Conservation (phyloP, 2,329 filamentous ascomycete genomes). For the Fusarium sp. region DNA sequence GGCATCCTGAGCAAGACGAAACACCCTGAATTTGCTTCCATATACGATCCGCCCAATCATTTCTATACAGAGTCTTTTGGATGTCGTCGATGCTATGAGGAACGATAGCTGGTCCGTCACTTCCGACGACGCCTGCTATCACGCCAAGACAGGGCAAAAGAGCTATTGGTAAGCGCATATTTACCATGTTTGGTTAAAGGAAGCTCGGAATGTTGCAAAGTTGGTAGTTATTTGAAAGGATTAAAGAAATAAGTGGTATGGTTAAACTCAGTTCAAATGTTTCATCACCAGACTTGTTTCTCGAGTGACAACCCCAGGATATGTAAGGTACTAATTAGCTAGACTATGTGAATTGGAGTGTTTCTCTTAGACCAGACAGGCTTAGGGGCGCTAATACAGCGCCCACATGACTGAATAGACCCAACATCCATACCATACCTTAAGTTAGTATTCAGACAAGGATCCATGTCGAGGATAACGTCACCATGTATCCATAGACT, state of each 20-base stretch:
- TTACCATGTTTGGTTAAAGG: not conserved
- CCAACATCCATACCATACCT: not conserved
- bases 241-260: not conserved
- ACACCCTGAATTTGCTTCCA: conserved; percentile 30
- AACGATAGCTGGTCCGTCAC: conserved; percentile 7
- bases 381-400: conserved; percentile 17
- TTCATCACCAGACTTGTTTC: conserved; percentile 22
- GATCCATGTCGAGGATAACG: conserved; percentile 22
- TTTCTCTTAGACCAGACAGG: conserved; percentile 8
- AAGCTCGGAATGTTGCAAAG: not conserved
- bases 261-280: not conserved
- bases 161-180: conserved; percentile 19
- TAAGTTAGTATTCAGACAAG: not conserved
- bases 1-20: conserved; percentile 40
- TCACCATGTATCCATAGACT: conserved; percentile 11
- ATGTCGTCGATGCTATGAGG: conserved; percentile 6
- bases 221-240: not conserved
- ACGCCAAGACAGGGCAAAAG: conserved; percentile 23
- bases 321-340: conserved; percentile 1
- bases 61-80: conserved; percentile 23
- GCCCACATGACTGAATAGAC: conserved; percentile 35
- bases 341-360: not conserved
- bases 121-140: conserved; percentile 15
- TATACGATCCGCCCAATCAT: conserved; percentile 31
- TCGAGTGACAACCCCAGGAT: conserved; percentile 14